Conservation (phyloP, 305 asterid species). For the Fraxinus angustifolia region DNA sequence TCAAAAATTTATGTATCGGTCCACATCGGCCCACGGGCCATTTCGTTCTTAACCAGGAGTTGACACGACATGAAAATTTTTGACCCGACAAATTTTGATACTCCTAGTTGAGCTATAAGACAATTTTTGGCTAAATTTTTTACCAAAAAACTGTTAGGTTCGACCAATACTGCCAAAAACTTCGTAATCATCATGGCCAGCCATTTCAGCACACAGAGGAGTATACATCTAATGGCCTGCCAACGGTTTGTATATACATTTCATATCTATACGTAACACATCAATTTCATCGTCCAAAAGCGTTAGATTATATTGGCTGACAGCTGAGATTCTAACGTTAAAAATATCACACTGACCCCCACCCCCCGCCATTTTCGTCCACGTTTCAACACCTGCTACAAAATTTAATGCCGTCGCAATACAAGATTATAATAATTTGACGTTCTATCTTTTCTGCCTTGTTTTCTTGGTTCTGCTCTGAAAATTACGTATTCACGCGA, state of each 20-base stretch:
- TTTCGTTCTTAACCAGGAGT: neutral
- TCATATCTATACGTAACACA: neutral
- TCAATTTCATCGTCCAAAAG: neutral
- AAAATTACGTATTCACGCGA: neutral
- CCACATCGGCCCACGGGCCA: neutral
- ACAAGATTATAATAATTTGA: neutral
- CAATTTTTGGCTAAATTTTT: neutral
- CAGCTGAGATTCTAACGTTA: conserved; percentile 19
- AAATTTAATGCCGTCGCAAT: conserved; percentile 31
- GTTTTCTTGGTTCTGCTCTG: neutral
- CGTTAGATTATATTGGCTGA: conserved; percentile 15
- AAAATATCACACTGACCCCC: neutral
- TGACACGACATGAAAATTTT: neutral
- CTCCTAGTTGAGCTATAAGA: neutral
- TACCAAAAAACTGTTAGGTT: neutral
- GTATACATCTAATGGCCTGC: neutral
- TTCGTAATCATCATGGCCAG: neutral
- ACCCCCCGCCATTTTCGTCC: conserved; percentile 4
- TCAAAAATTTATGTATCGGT: neutral
- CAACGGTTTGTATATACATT: neutral
- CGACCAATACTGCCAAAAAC: neutral
- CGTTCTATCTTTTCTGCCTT: neutral
- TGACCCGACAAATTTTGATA: neutral
- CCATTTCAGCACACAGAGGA: neutral
- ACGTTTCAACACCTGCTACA: conserved; percentile 32